Evolutionary conservation across 768 basidiomycete genomes (phyloP), one percentile per base, ranked within the genome.

Genomic region (Rubroboletus pulcherrimus): DNA sequence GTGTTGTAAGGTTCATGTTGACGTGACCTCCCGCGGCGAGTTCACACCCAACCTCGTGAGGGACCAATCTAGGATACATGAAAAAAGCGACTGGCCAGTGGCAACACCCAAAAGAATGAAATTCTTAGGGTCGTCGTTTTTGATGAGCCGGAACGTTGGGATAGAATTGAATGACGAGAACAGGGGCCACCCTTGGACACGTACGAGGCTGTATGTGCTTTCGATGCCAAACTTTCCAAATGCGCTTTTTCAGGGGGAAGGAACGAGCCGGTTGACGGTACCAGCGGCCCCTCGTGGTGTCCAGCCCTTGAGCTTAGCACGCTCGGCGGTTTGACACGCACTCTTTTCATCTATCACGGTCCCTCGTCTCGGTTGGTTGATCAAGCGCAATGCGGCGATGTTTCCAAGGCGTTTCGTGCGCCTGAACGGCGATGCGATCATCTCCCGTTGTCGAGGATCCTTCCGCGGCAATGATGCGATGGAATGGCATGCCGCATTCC

Each of bases 201-300:
- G 50, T 33, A 51, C 30, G 50, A 43, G 14, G 63, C 17, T 34
- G 50, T 26, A 34, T 51, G 48, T 9, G 41, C 44, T 65, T 67
- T 66, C 66, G 66, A 56, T 63, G 47, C 56, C 64, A 68, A 51
- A 66, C 49, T 39, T 69, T 63, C 66, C 66, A 66, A 56, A 66
- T 68, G 37, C 37, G 63, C 38, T 1, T 42, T 53, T 47, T 44
- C 51, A 49, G 53, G 64, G 64, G 49, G 46, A 40, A 51, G 5
- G 47, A 47, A 49, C 58, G 47, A 29, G 26, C 35, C 49, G 33
- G 31, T 31, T 44, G 50, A 41, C 38, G 55, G 19, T 42, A 48
- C 40, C 31, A 53, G n/a, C 14, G 21, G 51, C 26, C 34, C 66
- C 66, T 65, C 64, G 63, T 63, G 63, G 51, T 57, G 34, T 54